Percentiles rank a stretch among this genome's conserved stretches.
These are phyloP conservation scores for Cinnamomum micranthum DNA, from an alignment of 164 flowering plant species.

Conservation along the genomic window DNA sequence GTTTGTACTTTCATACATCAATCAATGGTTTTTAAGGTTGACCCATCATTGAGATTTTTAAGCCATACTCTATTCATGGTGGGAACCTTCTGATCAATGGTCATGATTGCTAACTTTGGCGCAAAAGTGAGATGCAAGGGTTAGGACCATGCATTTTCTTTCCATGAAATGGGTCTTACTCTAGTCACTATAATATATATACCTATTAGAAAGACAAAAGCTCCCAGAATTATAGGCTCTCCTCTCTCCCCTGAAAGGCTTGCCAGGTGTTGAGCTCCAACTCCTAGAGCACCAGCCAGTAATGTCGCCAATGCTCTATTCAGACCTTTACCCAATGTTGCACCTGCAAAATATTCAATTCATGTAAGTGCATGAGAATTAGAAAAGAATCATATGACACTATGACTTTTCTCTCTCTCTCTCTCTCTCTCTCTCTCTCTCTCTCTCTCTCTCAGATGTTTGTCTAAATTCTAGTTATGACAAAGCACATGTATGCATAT, in stretches of 20 bases:
- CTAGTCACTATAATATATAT: conserved; percentile 7
- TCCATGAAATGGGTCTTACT: too few species aligned
- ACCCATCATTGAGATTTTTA: not conserved
- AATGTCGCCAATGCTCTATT: conserved; percentile 72
- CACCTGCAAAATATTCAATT: conserved; percentile 35
- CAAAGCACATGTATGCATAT: too few species aligned
- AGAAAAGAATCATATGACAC: too few species aligned
- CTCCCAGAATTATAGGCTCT: conserved; percentile 57
- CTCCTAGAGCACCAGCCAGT: conserved; percentile 59
- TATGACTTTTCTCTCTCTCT: too few species aligned
- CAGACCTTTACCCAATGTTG: conserved; percentile 56
- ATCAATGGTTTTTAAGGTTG: not conserved
- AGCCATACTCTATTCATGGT: not conserved
- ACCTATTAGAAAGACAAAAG: conserved; percentile 61
- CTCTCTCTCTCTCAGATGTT: too few species aligned
- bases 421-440: too few species aligned
- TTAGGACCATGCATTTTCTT: too few species aligned
- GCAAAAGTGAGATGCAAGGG: too few species aligned
- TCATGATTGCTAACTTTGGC: not conserved
- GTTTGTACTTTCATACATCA: too few species aligned
- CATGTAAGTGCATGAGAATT: not conserved
- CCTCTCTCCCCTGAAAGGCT: conserved; percentile 45
- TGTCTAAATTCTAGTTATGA: too few species aligned
- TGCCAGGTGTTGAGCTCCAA: conserved; percentile 60
- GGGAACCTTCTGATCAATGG: not conserved